Conservation (phyloP, 306 rosid species). For the Canavalia gladiata region DNA sequence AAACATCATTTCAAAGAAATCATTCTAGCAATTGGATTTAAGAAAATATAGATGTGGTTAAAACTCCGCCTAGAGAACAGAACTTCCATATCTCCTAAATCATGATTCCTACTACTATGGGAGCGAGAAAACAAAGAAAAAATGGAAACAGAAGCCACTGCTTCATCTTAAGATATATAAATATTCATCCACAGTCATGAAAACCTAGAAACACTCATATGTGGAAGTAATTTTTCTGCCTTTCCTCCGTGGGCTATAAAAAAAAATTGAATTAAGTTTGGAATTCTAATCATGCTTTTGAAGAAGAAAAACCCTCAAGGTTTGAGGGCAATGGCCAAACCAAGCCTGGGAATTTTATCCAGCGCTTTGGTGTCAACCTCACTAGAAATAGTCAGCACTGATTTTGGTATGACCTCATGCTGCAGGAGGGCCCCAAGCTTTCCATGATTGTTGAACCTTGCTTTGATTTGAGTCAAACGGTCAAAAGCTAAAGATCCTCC, state of each 20-base stretch:
- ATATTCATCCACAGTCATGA: slow-evolving; percentile 61
- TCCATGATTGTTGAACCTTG: slow-evolving; percentile 86
- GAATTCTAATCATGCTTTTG: slow-evolving; percentile 39
- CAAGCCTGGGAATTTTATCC: slow-evolving; percentile 85
- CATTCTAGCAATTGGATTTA: no score
- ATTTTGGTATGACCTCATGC: slow-evolving; percentile 91
- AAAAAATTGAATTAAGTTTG: slow-evolving; percentile 69
- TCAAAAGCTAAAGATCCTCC: slow-evolving; percentile 89
- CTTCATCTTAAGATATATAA: slow-evolving; percentile 47
- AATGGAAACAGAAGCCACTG: slow-evolving; percentile 39
- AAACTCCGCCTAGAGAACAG: no score
- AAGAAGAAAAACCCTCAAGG: slow-evolving; percentile 65
- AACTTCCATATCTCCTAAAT: no score
- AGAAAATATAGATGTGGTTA: no score
- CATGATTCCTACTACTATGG: no score
- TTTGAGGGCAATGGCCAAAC: slow-evolving; percentile 88
- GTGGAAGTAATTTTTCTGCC: slow-evolving; percentile 77
- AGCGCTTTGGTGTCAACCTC: slow-evolving; percentile 91
- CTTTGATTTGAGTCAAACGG: slow-evolving; percentile 78
- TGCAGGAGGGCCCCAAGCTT: slow-evolving; percentile 88
- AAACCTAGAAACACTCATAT: slow-evolving; percentile 53
- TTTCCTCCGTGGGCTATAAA: slow-evolving; percentile 65
- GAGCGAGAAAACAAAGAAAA: background rate
- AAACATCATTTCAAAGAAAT: no score
- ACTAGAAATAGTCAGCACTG: slow-evolving; percentile 81